Conservation (phyloP, 169 alveolate species). For the Besnoitia besnoiti region DNA sequence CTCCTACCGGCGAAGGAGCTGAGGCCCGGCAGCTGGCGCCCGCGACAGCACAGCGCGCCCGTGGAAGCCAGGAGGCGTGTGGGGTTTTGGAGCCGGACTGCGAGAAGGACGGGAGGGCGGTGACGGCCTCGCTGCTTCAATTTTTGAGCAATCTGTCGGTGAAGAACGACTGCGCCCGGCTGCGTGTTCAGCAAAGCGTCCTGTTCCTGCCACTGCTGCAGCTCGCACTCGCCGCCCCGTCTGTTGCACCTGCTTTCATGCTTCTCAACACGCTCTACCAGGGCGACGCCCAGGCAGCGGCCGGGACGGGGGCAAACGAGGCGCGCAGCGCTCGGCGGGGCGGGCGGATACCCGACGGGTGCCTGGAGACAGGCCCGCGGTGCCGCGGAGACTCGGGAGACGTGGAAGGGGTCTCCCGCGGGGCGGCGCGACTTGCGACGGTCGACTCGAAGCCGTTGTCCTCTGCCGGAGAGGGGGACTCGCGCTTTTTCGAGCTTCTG, state of each 20-base stretch:
- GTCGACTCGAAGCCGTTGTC: not conserved
- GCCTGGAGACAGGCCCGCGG: not conserved
- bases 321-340: not conserved
- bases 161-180: not conserved
- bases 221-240: not conserved
- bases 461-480: not conserved
- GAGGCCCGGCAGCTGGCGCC: too few relatives aligned
- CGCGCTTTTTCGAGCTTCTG: not conserved
- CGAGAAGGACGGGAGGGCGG: not conserved
- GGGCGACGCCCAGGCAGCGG: not conserved
- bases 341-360: not conserved
- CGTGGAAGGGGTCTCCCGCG: not conserved
- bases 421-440: not conserved
- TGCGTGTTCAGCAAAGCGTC: not conserved
- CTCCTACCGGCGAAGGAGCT: not conserved
- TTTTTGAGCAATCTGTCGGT: slow-evolving; percentile 3
- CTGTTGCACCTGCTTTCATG: slow-evolving; percentile 19
- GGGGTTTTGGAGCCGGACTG: not conserved
- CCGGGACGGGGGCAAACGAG: not conserved
- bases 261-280: slow-evolving; percentile 7
- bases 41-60: too few relatives aligned
- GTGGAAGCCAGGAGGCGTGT: not conserved
- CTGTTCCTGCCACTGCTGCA: not conserved
- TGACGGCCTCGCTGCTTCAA: slow-evolving; percentile 26
- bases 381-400: too few relatives aligned